Base-by-base conservation (phyloP, 441 rosid species). In the Isatis lusitanica region DNA sequence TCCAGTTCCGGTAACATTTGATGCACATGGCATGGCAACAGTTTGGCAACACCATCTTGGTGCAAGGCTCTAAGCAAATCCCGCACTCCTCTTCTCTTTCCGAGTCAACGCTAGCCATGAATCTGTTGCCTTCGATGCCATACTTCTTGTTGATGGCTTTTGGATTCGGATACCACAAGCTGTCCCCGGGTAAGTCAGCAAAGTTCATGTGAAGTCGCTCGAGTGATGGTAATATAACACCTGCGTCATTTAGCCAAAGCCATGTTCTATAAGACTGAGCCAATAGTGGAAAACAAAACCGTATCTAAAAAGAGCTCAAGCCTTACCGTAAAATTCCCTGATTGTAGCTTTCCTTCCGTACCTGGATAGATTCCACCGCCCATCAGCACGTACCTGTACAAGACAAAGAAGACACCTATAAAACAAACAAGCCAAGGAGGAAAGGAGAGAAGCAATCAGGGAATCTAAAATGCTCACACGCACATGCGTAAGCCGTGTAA, bases 1-100 rank as follows among this genome's bases (percentile, higher is more conserved):
- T 90, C 99, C 99, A 94, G 77, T 94, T 86, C 64, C 88, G 86
- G 76, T 90, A 94, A 86, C 99, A 94, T 77, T 92, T 92, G 79
- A 94, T 89, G 88, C 98, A 92, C 96, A 94, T 92, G 35, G 94
- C 90, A 76, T 94, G 98, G 52, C 94, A 94, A 57, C 98, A 94
- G 78, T 86, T 88, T 11, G 99, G 99, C 53, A 92, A 56, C 62
- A 92, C 99, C 90, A 94, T 86, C 75, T 90, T 92, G 63, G 97
- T 85, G 82, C 98, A 94, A 31, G 97, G 94, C 85, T 89, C 98
- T 74, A 94, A 86, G 85, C 99, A 94, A 70, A 94, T 94, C 69
- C 96, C 99, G 30, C 99, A 94, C 79, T 94, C 99, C 31, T 91
- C 92, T 82, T 94, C 99, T 82, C 96, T 87, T 66, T 92, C 93